Evolutionary conservation across 768 basidiomycete species (phyloP), one percentile per base, ranked within the genome.

Genomic region (Termitomyces sp.): DNA sequence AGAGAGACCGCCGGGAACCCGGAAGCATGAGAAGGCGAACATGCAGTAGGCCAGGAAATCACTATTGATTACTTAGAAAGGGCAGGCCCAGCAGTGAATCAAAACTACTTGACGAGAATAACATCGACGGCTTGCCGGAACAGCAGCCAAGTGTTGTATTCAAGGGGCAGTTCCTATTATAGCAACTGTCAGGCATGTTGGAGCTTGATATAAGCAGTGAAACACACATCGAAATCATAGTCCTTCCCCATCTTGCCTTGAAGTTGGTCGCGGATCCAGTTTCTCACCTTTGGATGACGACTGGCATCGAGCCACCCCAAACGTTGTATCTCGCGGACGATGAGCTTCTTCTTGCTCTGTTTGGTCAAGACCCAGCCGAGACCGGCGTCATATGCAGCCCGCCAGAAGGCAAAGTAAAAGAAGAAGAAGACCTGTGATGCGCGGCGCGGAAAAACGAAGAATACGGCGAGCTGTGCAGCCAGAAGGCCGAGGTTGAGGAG

Each of bases 111-210:
- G 68, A 98, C 81, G 43, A 99, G 80, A 66, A 98, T 98, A 28
- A 97, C 83, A 71, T 98, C 96, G 22, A 98, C 96, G n/a, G 85
- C 76, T 70, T 97, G 94, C 51, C 96, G 86, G 72, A 98, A 99
- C 58, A 98, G 80, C 32, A 99, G 78, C 97, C 96, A 99, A 0
- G 92, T 84, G 65, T 98, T 98, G 73, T 96, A 98, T 70, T 98
- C 95, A 40, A 93, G 69, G 0, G 95, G 95, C 16, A 96, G 80
- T 52, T 90, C 85, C 92, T 94, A 53, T n/a, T 46, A 53, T 50
- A 47, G 42, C 28, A 56, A 58, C 42, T 47, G 54, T 56, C 20
- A 54, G 48, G 54, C 44, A 56, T 45, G 40, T n/a, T 30, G 36
- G 36, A 16, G 14, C 18, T 6, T 20, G 40, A 36, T 20, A 49